Base-by-base conservation (phyloP, 345 rosid species). In the Eucalyptus sideroxylon region DNA sequence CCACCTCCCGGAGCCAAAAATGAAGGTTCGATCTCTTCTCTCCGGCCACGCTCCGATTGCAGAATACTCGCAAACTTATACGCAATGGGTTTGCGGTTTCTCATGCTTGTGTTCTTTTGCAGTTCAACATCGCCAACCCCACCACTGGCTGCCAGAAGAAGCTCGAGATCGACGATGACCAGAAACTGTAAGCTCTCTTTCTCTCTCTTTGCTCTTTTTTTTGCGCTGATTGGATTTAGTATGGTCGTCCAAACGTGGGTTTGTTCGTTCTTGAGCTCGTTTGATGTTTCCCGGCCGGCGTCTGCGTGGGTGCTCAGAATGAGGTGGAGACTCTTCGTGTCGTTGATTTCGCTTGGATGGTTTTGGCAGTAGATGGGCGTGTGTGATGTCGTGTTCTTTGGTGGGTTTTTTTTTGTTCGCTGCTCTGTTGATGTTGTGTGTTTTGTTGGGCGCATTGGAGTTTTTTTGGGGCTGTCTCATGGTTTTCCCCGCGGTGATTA, bases 81-180 rank as follows among this genome's bases (percentile, higher is more conserved):
- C 27, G 2, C 15, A 77, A 11, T 21, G 30, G 82, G 26, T 77
- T 21, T 72, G 44, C 8, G 47, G 30, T 40, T 77, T 21, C 27
- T 77, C 30, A 40, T 21, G 85, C 30, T 37, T 45, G 40, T 37
- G 42, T 55, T 67, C 60, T 50, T 53, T 45, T 90, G 90, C 90
- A 93, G 95, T 93, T 92, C 89, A 93, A 92, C 80, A 92, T 93
- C 81, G 95, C 94, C 88, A 92, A 93, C 85, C 95, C 95, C 17
- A 92, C 95, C 87, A 93, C 94, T 50, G 95, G 95, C 23, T 92
- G 94, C 92, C 95, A 93, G 91, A 93, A 93, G 94, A 93, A 93
- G 94, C 93, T 93, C 50, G 95, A 93, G 86, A 91, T 93, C 90
- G 95, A 93, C 87, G 95, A 93, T 86, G 95, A 91, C 87, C 93